Evolutionary conservation across 306 rosid species (phyloP), one percentile per base, ranked within the genome.

Genomic region (Acacia melanoxylon): DNA sequence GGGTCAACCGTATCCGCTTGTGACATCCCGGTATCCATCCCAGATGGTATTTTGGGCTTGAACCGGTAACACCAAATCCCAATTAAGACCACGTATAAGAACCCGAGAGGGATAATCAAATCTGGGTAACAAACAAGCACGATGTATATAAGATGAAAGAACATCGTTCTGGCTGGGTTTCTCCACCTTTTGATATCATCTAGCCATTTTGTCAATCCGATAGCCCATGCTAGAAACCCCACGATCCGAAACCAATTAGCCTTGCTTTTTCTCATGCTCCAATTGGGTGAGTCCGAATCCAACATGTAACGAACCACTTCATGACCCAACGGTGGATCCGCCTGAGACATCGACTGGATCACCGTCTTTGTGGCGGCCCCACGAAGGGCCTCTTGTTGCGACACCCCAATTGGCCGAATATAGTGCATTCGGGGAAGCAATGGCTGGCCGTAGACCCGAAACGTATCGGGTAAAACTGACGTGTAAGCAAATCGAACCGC

Each of bases 91-190:
- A 95, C 91, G 68, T 95, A 95, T 1, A 93, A 77, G 76, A 93
- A 91, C 69, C 88, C 99, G 0, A 95, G 88, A 3, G 99, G 99
- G 72, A 91, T 94, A 22, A 92, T 77, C 78, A 95, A 86, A 87
- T 95, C 99, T 1, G 99, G 99, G 74, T 93, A 93, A 98, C 99
- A 95, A 87, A 95, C 99, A 52, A 95, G 97, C 1, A 95, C 99
- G 56, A 95, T 49, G 41, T 93, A 95, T 1, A 95, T 44, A 8
- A 91, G 52, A 37, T 95, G 99, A 8, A 95, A 92, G 3, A 95
- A 82, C 4, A 95, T 91, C 1, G 99, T 91, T 2, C 95, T 93
- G 0, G 86, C 78, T 6, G 98, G 94, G 72, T 91, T 92, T 79
- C 87, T 87, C 99, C 99, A 93, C 70, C 97, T 85, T 29, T 89